Evolutionary conservation across 345 rosid genomes (phyloP).

Genomic region (Citrus glauca): DNA sequence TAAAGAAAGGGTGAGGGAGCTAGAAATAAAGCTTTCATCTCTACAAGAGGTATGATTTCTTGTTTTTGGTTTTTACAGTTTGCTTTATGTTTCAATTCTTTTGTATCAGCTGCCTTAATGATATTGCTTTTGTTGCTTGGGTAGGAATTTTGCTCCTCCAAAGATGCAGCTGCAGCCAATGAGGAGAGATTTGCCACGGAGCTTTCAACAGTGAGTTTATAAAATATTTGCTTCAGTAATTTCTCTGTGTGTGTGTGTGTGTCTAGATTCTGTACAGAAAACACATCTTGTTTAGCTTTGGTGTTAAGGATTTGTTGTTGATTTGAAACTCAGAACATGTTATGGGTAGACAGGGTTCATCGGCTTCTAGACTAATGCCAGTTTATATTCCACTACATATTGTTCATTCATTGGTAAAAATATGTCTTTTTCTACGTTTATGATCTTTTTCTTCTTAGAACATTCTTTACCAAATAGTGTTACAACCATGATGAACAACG

Average conservation of each 20-base stretch:
- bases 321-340: not conserved
- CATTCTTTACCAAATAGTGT: not conserved
- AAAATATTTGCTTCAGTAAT: not conserved
- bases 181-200: conserved; percentile 75
- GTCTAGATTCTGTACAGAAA: not conserved
- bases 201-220: conserved; percentile 67
- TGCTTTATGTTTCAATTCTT: conserved; percentile 7
- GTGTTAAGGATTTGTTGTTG: not conserved
- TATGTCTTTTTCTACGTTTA: not conserved
- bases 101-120: conserved; percentile 15
- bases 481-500: too few relatives aligned
- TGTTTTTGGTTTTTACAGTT: not conserved
- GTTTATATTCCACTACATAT: not conserved
- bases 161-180: conserved; percentile 62
- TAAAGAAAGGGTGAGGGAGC: conserved; percentile 73
- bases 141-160: conserved; percentile 70
- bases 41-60: conserved; percentile 56
- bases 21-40: conserved; percentile 49
- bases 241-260: not conserved
- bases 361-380: not conserved
- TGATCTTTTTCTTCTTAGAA: not conserved
- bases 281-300: not conserved
- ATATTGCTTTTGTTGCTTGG: conserved; percentile 17
- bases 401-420: not conserved
- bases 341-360: not conserved